Base-by-base conservation (phyloP, 2,329 filamentous ascomycete species). In the Apiospora pterosperma region DNA sequence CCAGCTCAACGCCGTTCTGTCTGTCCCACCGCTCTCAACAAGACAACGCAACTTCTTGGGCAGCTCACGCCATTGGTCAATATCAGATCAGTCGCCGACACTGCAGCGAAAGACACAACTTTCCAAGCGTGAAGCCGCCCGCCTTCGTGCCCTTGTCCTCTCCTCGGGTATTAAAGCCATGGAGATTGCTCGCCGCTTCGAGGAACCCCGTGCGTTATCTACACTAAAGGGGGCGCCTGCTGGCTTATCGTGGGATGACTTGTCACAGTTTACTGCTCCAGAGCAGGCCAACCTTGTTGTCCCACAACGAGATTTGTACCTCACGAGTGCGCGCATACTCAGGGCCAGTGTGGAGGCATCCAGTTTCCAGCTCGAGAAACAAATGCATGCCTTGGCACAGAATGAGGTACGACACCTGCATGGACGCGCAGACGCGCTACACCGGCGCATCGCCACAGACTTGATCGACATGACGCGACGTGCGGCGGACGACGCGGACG, bases 121-220 rank as follows among this genome's bases (percentile, higher is more conserved):
- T 36, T 88, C 84, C 11, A 88, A 85, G 70, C 86, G 87, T n/a
- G 95, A 97, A 70, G 85, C 97, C 62, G 91, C 91, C 19, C 89
- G 93, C n/a, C 84, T 94, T 2, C 86, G 88, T 64, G 87, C 92
- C 0, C 82, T 96, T 10, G 86, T 97, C 44, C 82, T 97, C 25
- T 91, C 90, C 67, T 92, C 93, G 0, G 94, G 93, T n/a, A 89
- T 97, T 73, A 97, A 96, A 78, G 94, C 95, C 0, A 89, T 89
- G 72, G 92, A 96, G 73, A 92, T 97, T 63, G 83, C 84, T 34
- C 85, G 88, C 4, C 86, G 90, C 59, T 88, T 90, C 4, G 78
- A 89, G 55, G 81, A 82, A 39, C 74, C 76, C 11, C 77, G 77
- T 60, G 74, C 77, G 21, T 75, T 81, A 0, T 76, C 78, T 34